Percentiles rank a stretch among this genome's conserved stretches.
Conservation (phyloP, 1,284 basidiomycete genomes). For the Ganoderma lingzhi region DNA sequence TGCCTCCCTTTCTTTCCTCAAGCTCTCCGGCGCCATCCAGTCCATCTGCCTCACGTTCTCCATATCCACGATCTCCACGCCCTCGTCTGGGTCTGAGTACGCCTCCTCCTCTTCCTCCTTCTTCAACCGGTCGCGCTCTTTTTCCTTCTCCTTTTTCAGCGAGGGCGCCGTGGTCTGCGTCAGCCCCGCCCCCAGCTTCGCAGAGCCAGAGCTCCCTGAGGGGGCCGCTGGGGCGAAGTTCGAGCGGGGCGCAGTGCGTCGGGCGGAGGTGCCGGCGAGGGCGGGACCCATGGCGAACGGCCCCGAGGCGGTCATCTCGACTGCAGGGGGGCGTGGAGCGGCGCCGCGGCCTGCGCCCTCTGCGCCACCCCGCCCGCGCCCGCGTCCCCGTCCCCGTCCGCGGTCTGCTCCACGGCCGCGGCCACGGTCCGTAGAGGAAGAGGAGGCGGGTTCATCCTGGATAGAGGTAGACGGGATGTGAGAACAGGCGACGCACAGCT, state of each 20-base stretch:
- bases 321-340: conserved; percentile 55
- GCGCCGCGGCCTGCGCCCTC: conserved; percentile 48
- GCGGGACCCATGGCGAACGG: conserved; percentile 87
- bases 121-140: conserved; percentile 25
- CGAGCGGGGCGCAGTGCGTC: conserved; percentile 59
- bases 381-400: conserved; percentile 51
- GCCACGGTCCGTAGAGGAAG: conserved; percentile 42
- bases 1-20: conserved; percentile 64
- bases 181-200: conserved; percentile 57
- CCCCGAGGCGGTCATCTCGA: conserved; percentile 84
- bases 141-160: conserved; percentile 52
- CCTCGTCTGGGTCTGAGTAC: conserved; percentile 91
- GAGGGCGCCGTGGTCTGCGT: conserved; percentile 51
- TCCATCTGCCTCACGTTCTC: conserved; percentile 83
- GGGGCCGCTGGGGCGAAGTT: conserved; percentile 58
- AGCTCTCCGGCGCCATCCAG: conserved; percentile 88
- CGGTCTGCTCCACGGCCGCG: conserved; percentile 56
- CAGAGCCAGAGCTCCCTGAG: conserved; percentile 44
- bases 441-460: conserved; percentile 59
- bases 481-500: not conserved
- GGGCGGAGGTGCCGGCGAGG: conserved; percentile 60
- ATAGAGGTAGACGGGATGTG: conserved; percentile 7
- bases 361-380: conserved; percentile 49
- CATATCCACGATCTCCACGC: conserved; percentile 90
- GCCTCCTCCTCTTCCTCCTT: conserved; percentile 64